A percentile compares a stretch with the other conserved stretches of the same genome.
Evolutionary conservation across 176 grass and related monocot genomes (phyloP).

Genomic region (Saccharum spontaneum): DNA sequence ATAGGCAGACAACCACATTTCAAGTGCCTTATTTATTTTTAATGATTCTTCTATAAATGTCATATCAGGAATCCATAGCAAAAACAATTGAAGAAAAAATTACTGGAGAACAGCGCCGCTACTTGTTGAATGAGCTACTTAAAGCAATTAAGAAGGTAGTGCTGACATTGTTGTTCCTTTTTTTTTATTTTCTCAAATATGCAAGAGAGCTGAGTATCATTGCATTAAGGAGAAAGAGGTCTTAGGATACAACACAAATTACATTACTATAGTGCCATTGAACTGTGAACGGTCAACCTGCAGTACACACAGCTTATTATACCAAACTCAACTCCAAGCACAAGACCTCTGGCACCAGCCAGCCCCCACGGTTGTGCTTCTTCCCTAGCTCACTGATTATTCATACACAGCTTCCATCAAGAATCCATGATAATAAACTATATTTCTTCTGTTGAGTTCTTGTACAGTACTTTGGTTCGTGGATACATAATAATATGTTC

Average conservation of each 20-base stretch:
- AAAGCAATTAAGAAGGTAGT: constrained; percentile 86
- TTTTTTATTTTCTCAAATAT: not conserved
- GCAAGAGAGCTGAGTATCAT: not conserved
- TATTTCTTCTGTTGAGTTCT: not conserved
- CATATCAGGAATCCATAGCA: constrained; percentile 55
- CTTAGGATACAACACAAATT: not conserved
- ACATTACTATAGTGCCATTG: not conserved
- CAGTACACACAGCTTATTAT: not conserved
- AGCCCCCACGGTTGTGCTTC: not conserved
- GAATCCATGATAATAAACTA: not conserved
- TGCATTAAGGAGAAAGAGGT: not conserved
- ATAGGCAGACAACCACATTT: not conserved
- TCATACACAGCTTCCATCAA: not conserved
- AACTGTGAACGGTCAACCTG: not conserved
- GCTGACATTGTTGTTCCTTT: not conserved
- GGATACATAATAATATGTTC: not conserved
- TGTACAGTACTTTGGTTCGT: not conserved
- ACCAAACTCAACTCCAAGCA: not conserved
- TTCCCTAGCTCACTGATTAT: not conserved
- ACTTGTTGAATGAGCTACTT: constrained; percentile 73
- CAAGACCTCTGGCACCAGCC: not conserved
- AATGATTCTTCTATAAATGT: constrained; percentile 1
- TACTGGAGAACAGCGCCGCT: constrained; percentile 69
- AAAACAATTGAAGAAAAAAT: constrained; percentile 86
- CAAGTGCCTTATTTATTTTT: constrained; percentile 6